Evolutionary conservation across 352 stramenopile species (phyloP), one percentile per base, ranked within the genome.

Genomic region (Phytophthora pluvialis): DNA sequence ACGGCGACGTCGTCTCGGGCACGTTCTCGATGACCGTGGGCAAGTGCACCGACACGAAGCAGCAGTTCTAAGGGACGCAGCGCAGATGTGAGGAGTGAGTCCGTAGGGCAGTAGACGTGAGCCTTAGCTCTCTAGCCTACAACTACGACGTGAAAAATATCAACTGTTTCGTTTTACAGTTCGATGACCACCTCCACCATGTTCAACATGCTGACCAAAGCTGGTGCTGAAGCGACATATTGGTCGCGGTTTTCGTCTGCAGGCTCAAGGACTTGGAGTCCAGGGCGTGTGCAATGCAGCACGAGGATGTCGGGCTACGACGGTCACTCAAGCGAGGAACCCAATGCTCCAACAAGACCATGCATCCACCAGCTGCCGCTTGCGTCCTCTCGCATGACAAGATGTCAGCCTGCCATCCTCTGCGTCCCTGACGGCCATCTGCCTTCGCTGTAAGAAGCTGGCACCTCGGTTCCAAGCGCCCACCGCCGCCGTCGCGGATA

Each of bases 81-180:
- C 40, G n/a, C 40, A 31, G 21, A 26, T 15, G 25, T 29, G 32
- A 31, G 11, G 4, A 36, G 16, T 26, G 21, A 45, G 31, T 16
- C 13, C 8, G 1, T 51, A 67, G 43, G 46, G 36, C 32, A 33
- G 52, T 45, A 26, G 26, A 47, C 25, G 33, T 33, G 51, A 39
- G 49, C 32, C 21, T 25, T 11, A 43, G 28, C 33, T 49, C 31
- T 35, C 6, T 35, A 11, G 16, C 18, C 31, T 51, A 29, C 35
- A 46, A 5, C 33, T 61, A 39, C 55, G 44, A 36, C 42, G 38
- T 64, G 32, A 65, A 68, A 53, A 58, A 48, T 64, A 64, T 68
- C 43, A 68, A 60, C 10, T 63, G 53, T 58, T 58, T 57, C 38
- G 61, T 69, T 70, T 65, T 64, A 65, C 46, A 55, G 61, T 64